Evolutionary conservation across 345 rosid species (phyloP).

Genomic region (Tarenaya hassleriana): DNA sequence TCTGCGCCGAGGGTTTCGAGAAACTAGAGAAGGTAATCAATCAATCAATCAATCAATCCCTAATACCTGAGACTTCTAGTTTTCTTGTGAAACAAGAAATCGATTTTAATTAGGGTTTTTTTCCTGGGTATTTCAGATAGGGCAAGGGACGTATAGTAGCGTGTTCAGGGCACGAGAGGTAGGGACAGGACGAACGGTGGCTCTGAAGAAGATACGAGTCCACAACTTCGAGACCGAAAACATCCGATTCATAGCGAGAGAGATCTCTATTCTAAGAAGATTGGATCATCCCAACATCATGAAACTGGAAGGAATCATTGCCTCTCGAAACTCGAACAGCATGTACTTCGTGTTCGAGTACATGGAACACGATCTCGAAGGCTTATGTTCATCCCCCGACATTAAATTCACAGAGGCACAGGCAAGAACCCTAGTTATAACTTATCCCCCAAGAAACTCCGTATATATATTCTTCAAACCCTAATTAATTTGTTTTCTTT

Average conservation of each 20-base stretch:
- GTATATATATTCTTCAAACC: not conserved
- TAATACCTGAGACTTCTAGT: not conserved
- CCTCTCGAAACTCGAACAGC: slow-evolving; percentile 52
- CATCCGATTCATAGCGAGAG: slow-evolving; percentile 73
- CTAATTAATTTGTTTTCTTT: not conserved
- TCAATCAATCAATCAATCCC: slow-evolving; percentile 4
- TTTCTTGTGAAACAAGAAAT: slow-evolving; percentile 18
- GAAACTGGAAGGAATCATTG: slow-evolving; percentile 63
- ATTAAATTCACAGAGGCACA: slow-evolving; percentile 58
- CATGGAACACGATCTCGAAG: slow-evolving; percentile 82
- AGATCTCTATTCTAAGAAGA: slow-evolving; percentile 66
- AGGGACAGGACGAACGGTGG: slow-evolving; percentile 59
- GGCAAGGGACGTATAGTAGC: slow-evolving; percentile 85
- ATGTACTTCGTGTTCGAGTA: slow-evolving; percentile 73
- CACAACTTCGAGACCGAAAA: slow-evolving; percentile 72
- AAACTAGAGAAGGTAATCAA: slow-evolving; percentile 66
- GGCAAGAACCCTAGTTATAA: slow-evolving; percentile 28
- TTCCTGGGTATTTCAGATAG: slow-evolving; percentile 37
- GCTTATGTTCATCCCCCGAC: slow-evolving; percentile 52
- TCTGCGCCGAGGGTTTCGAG: slow-evolving; percentile 60
- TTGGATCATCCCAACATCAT: slow-evolving; percentile 74
- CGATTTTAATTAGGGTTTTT: not conserved
- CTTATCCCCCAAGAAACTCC: slow-evolving; percentile 11
- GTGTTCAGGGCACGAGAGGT: slow-evolving; percentile 75
- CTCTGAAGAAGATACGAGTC: slow-evolving; percentile 65